Evolutionary conservation across 495 filamentous ascomycete genomes (phyloP).

Genomic region (Penicillium waksmanii): DNA sequence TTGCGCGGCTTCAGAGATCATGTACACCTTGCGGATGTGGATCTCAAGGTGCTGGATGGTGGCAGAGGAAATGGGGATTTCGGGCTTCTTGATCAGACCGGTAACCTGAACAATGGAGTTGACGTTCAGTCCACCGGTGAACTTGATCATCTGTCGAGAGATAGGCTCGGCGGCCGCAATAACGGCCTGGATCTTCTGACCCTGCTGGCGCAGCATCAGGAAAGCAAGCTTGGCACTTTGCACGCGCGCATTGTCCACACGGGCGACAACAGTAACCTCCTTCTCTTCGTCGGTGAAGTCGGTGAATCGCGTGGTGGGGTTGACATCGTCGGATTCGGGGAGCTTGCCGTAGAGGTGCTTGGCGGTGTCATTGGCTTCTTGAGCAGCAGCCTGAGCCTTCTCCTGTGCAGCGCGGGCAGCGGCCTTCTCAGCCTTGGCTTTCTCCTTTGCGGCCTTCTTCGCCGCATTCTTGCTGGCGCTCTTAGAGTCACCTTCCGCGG

Average conservation of each 20-base stretch:
- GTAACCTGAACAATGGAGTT: slow-evolving; percentile 82
- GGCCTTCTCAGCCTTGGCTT: slow-evolving; percentile 67
- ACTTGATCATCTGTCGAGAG: slow-evolving; percentile 85
- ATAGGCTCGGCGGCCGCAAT: slow-evolving; percentile 60
- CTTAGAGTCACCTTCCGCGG: slow-evolving; percentile 43
- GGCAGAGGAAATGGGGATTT: slow-evolving; percentile 77
- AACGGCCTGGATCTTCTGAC: slow-evolving; percentile 79
- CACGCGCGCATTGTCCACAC: slow-evolving; percentile 82
- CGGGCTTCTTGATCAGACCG: slow-evolving; percentile 73
- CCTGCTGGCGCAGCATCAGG: slow-evolving; percentile 83
- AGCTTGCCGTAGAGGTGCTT: slow-evolving; percentile 68
- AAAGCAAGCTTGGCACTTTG: slow-evolving; percentile 93
- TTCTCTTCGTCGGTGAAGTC: slow-evolving; percentile 65
- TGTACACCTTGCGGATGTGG: slow-evolving; percentile 77
- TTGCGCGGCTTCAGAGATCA: slow-evolving; percentile 66
- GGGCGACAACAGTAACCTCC: slow-evolving; percentile 77
- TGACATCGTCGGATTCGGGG: slow-evolving; percentile 44
- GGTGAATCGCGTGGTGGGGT: slow-evolving; percentile 40
- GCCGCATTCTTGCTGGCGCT: slow-evolving; percentile 64
- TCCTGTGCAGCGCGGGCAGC: slow-evolving; percentile 58
- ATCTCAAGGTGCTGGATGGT: slow-evolving; percentile 77
- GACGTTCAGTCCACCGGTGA: slow-evolving; percentile 73
- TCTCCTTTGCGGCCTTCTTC: slow-evolving; percentile 71
- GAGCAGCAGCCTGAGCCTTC: slow-evolving; percentile 51
- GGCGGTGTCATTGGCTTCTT: slow-evolving; percentile 68